Percentiles rank a stretch among this genome's conserved stretches.
Conservation (phyloP, 106 monocot genomes). For the Dendrobium chrysotoxum region DNA sequence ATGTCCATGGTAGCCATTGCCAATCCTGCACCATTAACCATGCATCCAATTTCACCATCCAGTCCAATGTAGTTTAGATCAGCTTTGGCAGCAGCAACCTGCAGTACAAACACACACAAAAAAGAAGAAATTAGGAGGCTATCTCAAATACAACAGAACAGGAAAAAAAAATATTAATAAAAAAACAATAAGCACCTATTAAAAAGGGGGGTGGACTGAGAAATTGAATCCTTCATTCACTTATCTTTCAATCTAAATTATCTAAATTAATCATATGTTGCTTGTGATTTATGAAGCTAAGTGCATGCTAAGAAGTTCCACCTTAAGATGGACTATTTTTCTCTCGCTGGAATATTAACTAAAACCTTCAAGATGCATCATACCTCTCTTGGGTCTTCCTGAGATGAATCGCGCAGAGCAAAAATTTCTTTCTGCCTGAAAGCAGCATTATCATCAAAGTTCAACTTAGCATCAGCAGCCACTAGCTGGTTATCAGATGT, state of each 20-base stretch:
- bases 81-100: slow-evolving; percentile 86
- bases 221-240: slow-evolving; percentile 1
- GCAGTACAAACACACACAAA: slow-evolving; percentile 2
- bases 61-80: slow-evolving; percentile 69
- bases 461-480: slow-evolving; percentile 99
- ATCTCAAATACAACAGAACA: not conserved
- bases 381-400: slow-evolving; percentile 97
- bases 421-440: slow-evolving; percentile 90
- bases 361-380: not conserved
- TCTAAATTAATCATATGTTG: not conserved
- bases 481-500: slow-evolving; percentile 85
- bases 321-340: not conserved
- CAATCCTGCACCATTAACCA: slow-evolving; percentile 98
- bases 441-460: slow-evolving; percentile 99
- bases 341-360: not conserved
- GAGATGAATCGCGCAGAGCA: slow-evolving; percentile 77
- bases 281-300: not conserved
- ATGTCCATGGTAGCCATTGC: slow-evolving; percentile 99
- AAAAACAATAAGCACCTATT: not conserved
- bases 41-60: slow-evolving; percentile 99
- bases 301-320: not conserved
- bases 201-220: not conserved
- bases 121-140: not conserved
- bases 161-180: not conserved
- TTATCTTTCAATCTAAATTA: not conserved